These are phyloP conservation scores for Solanum chiquidenum DNA, from an alignment of 257 asterid genomes.

Conservation along the genomic window DNA sequence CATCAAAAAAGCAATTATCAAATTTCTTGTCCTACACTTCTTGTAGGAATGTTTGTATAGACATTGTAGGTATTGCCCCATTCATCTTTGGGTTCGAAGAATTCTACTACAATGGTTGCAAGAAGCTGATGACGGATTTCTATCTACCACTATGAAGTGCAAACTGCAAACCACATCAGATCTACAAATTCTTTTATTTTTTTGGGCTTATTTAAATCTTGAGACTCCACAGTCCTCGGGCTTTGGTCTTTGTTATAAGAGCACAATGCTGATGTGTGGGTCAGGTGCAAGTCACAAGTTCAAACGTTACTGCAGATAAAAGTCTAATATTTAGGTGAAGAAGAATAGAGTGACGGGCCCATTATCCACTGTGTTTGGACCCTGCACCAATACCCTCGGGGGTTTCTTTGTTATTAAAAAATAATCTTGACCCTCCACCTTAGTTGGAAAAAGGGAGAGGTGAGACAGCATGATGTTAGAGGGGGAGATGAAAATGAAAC, in stretches of 20 bases:
- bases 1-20: not conserved
- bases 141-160: not conserved
- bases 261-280: not conserved
- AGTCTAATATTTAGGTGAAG: not conserved
- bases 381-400: not conserved
- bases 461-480: not conserved
- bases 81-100: not conserved
- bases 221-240: not conserved
- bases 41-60: not conserved
- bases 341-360: not conserved
- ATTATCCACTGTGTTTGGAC: not conserved
- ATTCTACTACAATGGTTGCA: not conserved
- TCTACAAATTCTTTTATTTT: not conserved
- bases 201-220: not conserved
- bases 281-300: not conserved
- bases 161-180: not conserved
- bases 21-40: not conserved
- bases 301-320: not conserved
- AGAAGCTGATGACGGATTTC: not conserved
- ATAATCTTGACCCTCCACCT: not conserved
- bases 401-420: not conserved
- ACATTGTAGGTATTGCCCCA: not conserved
- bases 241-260: not conserved
- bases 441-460: not conserved
- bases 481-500: not conserved